Evolutionary conservation across 805 yeast species (phyloP), one percentile per base, ranked within the genome.

Genomic region (Metschnikowia noctiluminum): DNA sequence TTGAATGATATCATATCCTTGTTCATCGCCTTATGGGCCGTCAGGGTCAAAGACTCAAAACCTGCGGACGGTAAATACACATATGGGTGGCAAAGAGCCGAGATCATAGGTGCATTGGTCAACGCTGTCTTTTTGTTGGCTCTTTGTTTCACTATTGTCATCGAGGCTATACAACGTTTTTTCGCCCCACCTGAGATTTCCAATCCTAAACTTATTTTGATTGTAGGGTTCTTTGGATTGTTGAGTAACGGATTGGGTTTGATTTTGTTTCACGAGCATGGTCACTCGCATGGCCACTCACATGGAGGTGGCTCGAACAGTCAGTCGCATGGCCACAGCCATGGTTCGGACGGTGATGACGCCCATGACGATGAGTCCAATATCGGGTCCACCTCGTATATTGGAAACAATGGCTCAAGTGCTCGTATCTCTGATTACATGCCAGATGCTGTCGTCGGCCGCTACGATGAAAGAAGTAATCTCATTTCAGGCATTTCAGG

Each of bases 51-150:
- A 45, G 86, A 86, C 58, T 81, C 81, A 36, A 80, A 82, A 60
- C 81, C 83, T 28, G 94, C 96, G 0, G 94, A 89, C 64, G 85
- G 94, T 2, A 84, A 84, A 49, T 92, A 88, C 70, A 94, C 98
- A 2, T 92, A 94, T 61, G 99, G 99, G 14, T 89, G 97, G 96
- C 96, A 92, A 66, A 78, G 99, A 57, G 98, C 98, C 6, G 99
- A 92, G 68, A 91, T 92, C 45, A 75, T 92, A 52, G 99, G 99
- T 48, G 99, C 98, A 8, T 76, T 92, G 51, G 80, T 92, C 56
- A 92, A 92, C 63, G 97, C 97, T 2, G 97, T 94, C 9, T 94
- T 94, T 60, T 68, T 92, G 55, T 74, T 94, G 55, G 98, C 98
- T 0, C 77, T 92, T 53, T 92, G 99, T 64, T 84, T 94, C 62